phyloP scores from a whole-genome alignment of 1,284 basidiomycete species.

The Retiboletus fuscus region DNA sequence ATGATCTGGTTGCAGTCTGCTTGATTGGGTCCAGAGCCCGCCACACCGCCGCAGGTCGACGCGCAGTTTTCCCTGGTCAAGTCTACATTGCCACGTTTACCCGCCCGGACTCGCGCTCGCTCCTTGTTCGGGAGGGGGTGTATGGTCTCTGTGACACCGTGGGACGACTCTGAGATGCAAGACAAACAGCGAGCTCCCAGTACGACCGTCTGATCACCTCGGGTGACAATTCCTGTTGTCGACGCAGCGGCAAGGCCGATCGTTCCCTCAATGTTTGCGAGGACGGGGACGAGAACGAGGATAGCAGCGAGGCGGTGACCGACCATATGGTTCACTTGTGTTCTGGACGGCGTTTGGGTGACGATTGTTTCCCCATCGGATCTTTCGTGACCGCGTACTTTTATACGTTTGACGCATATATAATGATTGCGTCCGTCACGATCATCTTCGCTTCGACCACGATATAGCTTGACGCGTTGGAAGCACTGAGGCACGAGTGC shows the following conservation, averaged over 20 bases:
- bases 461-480: slow-evolving; percentile 5
- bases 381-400: not conserved
- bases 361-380: not conserved
- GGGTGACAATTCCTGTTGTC: not conserved
- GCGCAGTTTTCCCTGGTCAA: slow-evolving; percentile 18
- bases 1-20: slow-evolving; percentile 24
- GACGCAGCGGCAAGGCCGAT: slow-evolving; percentile 8
- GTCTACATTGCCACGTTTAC: slow-evolving; percentile 16
- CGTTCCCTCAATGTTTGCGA: slow-evolving; percentile 8
- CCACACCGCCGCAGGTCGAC: slow-evolving; percentile 11
- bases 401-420: slow-evolving; percentile 4
- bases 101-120: not conserved
- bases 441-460: not conserved
- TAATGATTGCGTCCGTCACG: not conserved
- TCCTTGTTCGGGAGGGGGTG: not conserved
- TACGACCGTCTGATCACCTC: slow-evolving; percentile 5
- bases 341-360: not conserved
- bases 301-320: not conserved
- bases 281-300: slow-evolving; percentile 5
- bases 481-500: too few relatives aligned
- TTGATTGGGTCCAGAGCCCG: slow-evolving; percentile 24
- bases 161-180: not conserved
- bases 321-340: slow-evolving; percentile 7
- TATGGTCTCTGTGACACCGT: not conserved
- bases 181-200: not conserved